These are phyloP conservation scores for Cladophialophora carrionii DNA, from an alignment of 2,329 filamentous ascomycete genomes.

Conservation along the genomic window DNA sequence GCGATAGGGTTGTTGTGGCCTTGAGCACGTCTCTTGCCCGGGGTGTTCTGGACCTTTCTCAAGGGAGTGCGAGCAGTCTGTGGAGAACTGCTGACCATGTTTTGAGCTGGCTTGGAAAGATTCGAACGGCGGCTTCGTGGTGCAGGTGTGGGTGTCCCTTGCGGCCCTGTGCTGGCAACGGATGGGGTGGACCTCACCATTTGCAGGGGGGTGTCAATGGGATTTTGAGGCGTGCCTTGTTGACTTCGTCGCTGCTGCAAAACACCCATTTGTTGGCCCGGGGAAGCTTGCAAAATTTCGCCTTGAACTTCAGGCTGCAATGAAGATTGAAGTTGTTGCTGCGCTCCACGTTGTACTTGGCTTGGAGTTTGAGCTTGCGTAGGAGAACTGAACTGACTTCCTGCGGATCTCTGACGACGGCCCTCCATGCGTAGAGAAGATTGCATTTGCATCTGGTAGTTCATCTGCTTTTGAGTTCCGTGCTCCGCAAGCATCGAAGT, in stretches of 20 bases:
- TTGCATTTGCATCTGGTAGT: background rate
- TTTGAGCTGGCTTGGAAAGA: background rate
- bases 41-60: background rate
- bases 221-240: background rate
- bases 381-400: background rate
- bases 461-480: background rate
- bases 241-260: background rate
- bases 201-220: background rate
- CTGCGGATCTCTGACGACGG: background rate
- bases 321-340: background rate
- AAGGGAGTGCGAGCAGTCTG: background rate
- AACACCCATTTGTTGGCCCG: background rate
- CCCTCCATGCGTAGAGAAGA: background rate
- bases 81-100: background rate
- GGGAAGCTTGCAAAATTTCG: background rate
- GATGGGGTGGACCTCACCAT: slow-evolving; percentile 1
- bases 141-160: slow-evolving; percentile 9
- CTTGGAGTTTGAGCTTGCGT: background rate
- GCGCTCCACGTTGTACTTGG: background rate
- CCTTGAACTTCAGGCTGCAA: background rate
- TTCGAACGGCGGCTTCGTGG: slow-evolving; percentile 1
- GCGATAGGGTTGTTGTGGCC: background rate
- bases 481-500: background rate
- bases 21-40: background rate
- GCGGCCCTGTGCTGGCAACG: background rate